Base-by-base conservation (phyloP, 768 basidiomycete species). In the Termitomyces titanicus region DNA sequence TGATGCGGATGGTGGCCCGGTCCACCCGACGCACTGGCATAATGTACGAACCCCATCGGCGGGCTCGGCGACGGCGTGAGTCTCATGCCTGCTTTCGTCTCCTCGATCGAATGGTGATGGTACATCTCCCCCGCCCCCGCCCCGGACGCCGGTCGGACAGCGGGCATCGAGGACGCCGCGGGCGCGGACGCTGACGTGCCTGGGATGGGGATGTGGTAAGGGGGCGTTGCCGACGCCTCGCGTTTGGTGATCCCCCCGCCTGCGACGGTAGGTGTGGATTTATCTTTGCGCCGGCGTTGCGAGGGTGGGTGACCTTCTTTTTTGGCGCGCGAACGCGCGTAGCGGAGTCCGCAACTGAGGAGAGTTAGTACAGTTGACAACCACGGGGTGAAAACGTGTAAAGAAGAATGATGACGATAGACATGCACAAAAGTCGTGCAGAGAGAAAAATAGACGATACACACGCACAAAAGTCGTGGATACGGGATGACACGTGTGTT, bases 291-390 rank as follows among this genome's bases (percentile, higher is more conserved):
- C 55, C 83, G 77, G 35, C 88, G 82, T 66, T 83, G 79, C 11
- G 75, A 60, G 17, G 72, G 72, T 56, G 73, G 72, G 61, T 81
- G 76, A 17, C 86, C 92, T 71, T 89, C 90, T 67, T 91, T 91
- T 74, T 94, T 94, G 54, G 92, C 92, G 64, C 89, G 83, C 51
- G 89, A 89, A 54, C 92, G 86, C 58, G 92, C 91, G 70, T 84
- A 94, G 44, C 92, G 85, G 57, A 94, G 78, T 22, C 92, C 92
- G 68, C 92, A 94, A 42, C 89, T 92, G 59, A 25, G 45, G 49
- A 50, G 39, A 17, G 24, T n/a, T n/a, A n/a, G n/a, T n/a, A n/a
- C n/a, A n/a, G n/a, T n/a, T 27, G 38, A 9, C 20, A 29, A 27
- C 18, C 9, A 18, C 3, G 8, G 8, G 17, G 18, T 18, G 18